Evolutionary conservation across 768 basidiomycete genomes (phyloP), one percentile per base, ranked within the genome.

Genomic region (Suillus subaureus): DNA sequence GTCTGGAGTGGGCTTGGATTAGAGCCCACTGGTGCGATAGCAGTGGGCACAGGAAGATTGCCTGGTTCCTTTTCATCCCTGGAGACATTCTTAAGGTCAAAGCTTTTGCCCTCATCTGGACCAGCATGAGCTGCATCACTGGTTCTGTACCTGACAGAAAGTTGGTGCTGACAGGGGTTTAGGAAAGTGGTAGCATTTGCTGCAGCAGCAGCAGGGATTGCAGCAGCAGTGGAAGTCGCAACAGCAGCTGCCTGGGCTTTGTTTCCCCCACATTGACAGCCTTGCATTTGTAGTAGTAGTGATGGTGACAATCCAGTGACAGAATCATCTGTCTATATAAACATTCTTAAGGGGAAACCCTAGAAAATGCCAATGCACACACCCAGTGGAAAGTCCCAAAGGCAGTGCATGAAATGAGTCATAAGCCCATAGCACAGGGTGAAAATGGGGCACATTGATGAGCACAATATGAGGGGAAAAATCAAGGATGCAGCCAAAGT

Each of bases 191-290:
- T 42, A 42, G 40, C 1, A 2, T 18, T 42, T 18, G 40, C 40
- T 42, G 40, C 40, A 6, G 40, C 40, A 42, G 40, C 40, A 42
- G 6, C 40, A 42, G 40, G 40, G 40, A 42, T 42, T 2, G 6
- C 16, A 42, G 40, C 40, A 42, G 40, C 40, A 42, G 16, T 42
- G 74, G 71, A 8, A 7, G 40, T 18, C 16, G 12, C 40, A 18
- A 18, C 40, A 42, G 40, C 40, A 40, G 40, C 40, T 42, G 40
- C 40, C 6, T 18, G 40, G 15, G 40, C 45, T n/a, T 47, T 47
- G 45, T 47, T n/a, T n/a, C 0, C 4, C 45, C 45, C 11, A 3
- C 45, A 0, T 47, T 11, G 11, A 23, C 4, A n/a, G n/a, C 21
- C 21, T 47, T 0, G 21, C 45, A 47, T 47, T n/a, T 47, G 45